phyloP scores from a whole-genome alignment of 306 rosid genomes.

The Vigna nakashimae region DNA sequence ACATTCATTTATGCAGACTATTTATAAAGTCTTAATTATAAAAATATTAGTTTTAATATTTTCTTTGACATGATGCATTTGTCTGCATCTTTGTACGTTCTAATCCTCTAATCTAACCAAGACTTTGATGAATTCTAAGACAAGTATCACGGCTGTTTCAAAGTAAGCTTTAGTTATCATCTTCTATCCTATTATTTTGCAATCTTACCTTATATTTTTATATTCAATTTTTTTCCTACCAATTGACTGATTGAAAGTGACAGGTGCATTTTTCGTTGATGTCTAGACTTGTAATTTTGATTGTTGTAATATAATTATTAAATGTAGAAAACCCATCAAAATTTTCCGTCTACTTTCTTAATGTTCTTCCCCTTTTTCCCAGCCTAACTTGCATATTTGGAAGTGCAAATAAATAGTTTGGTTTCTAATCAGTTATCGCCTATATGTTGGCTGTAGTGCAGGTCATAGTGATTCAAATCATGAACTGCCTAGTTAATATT shows the following conservation, averaged over 20 bases:
- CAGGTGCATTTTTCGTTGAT: neutral
- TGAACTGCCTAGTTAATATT: neutral
- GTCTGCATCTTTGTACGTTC: neutral
- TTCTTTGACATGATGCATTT: slow-evolving; percentile 22
- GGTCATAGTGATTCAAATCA: neutral
- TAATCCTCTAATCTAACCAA: slow-evolving; percentile 3
- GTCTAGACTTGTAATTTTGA: slow-evolving; percentile 12
- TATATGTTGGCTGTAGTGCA: neutral
- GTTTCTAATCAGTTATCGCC: neutral
- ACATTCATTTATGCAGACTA: slow-evolving; percentile 11
- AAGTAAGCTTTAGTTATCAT: slow-evolving; percentile 15
- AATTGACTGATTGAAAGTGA: slow-evolving; percentile 2
- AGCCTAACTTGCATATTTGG: neutral
- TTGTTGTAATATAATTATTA: slow-evolving; percentile 4
- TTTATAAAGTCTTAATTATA: neutral
- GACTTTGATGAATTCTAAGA: slow-evolving; percentile 6
- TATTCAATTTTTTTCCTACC: neutral
- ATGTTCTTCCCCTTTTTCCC: neutral
- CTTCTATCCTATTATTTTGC: slow-evolving; percentile 21
- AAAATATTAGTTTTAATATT: neutral
- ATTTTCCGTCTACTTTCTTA: neutral
- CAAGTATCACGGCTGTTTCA: neutral
- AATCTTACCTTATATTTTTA: neutral
- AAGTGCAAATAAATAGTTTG: neutral
- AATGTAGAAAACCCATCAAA: neutral